Conservation (phyloP, 2,329 filamentous ascomycete genomes). For the Nothophoma quercina region DNA sequence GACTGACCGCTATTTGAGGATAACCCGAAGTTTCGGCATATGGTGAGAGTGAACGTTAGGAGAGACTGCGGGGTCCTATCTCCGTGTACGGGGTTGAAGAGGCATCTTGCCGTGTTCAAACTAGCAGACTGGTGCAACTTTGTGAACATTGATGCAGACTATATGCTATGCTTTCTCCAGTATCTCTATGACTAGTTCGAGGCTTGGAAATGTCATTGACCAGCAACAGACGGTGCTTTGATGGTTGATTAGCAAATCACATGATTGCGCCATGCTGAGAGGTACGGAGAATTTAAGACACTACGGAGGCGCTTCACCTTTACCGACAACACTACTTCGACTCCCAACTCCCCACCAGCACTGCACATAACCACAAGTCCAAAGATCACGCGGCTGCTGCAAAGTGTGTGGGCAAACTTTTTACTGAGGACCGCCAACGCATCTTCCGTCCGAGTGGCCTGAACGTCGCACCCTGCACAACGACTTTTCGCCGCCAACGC, state of each 20-base stretch:
- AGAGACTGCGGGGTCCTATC: neutral
- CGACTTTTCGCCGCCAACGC: conserved; percentile 1
- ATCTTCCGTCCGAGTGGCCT: conserved; percentile 7
- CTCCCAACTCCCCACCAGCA: neutral
- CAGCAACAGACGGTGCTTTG: neutral
- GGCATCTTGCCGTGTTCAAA: neutral
- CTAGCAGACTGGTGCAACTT: neutral
- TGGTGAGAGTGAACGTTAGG: neutral
- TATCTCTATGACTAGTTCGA: neutral
- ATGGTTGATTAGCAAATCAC: conserved; percentile 9
- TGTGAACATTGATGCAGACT: neutral
- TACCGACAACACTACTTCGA: conserved; percentile 7
- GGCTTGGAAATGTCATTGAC: neutral
- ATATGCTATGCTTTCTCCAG: neutral
- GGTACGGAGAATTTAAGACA: conserved; percentile 9
- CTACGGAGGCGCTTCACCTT: conserved; percentile 14
- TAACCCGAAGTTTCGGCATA: no score
- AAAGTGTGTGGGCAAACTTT: neutral
- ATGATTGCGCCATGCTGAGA: conserved; percentile 10
- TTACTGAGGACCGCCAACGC: neutral
- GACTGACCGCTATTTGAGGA: no score
- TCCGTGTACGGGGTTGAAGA: neutral
- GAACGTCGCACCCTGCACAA: conserved; percentile 5
- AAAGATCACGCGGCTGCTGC: neutral
- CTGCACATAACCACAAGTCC: neutral